Evolutionary conservation across 164 flowering plant species (phyloP).

Genomic region (Stephania japonica): DNA sequence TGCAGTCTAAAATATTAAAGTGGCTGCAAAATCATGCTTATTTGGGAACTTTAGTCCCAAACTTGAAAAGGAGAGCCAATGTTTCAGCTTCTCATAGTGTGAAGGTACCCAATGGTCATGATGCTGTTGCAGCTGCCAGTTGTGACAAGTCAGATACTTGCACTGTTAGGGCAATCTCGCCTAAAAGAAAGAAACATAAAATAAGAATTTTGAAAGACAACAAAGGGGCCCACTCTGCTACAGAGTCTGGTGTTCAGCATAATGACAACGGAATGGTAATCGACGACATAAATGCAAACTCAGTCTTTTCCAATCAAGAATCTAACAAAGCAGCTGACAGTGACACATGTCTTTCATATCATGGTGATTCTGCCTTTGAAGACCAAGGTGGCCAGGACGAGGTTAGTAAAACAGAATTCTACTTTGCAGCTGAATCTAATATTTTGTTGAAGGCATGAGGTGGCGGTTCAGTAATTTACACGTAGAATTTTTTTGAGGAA

Average conservation of each 20-base stretch:
- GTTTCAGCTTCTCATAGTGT: constrained; percentile 21
- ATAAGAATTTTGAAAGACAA: constrained; percentile 40
- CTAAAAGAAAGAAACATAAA: constrained; percentile 46
- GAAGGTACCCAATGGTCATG: constrained; percentile 28
- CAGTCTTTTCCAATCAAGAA: constrained; percentile 21
- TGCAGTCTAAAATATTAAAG: constrained; percentile 41
- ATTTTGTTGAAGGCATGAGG: neutral
- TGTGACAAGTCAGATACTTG: constrained; percentile 34
- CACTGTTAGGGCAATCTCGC: constrained; percentile 51
- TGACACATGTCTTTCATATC: constrained; percentile 17
- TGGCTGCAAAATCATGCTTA: constrained; percentile 68
- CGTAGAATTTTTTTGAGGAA: neutral
- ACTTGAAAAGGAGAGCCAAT: constrained; percentile 30
- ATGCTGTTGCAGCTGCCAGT: constrained; percentile 26
- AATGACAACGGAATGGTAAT: constrained; percentile 26
- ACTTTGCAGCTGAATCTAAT: neutral
- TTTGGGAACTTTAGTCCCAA: constrained; percentile 32
- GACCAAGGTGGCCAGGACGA: constrained; percentile 22
- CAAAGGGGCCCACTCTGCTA: constrained; percentile 25
- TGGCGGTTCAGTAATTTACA: neutral
- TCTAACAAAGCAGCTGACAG: constrained; percentile 12
- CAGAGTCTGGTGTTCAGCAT: constrained; percentile 21
- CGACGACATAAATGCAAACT: constrained; percentile 22
- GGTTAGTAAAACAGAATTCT: constrained; percentile 26
- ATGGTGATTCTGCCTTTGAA: constrained; percentile 7